Conservation (phyloP, 306 rosid genomes). For the Casuarina equisetifolia region DNA sequence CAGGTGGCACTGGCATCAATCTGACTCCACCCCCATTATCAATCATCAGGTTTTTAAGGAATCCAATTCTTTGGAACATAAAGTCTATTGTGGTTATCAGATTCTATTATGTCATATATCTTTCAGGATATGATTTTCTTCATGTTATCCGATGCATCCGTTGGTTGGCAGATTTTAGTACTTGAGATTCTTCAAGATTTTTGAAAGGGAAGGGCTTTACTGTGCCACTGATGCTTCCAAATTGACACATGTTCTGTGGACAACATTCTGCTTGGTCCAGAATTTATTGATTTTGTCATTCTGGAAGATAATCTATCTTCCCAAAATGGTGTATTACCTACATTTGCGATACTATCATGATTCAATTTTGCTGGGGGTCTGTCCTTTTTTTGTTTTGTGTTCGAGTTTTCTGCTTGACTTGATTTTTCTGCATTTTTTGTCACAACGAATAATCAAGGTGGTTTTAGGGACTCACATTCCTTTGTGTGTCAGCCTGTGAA, state of each 20-base stretch:
- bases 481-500: neutral
- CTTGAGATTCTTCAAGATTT: neutral
- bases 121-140: constrained; percentile 7
- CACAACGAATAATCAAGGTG: neutral
- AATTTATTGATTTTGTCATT: neutral
- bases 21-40: constrained; percentile 92
- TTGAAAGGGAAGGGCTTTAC: neutral
- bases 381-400: neutral
- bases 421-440: neutral
- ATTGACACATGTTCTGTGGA: neutral
- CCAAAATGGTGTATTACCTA: neutral
- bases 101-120: constrained; percentile 10
- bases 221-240: neutral
- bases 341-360: neutral
- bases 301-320: neutral
- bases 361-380: neutral
- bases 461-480: neutral
- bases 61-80: constrained; percentile 1
- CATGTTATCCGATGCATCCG: neutral
- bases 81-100: neutral
- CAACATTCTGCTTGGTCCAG: neutral
- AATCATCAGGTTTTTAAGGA: constrained; percentile 65
- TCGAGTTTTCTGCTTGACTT: neutral
- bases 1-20: constrained; percentile 99
- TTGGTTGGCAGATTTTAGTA: neutral